Evolutionary conservation across 305 asterid species (phyloP), one percentile per base, ranked within the genome.

Genomic region (Euphrasia arctica): DNA sequence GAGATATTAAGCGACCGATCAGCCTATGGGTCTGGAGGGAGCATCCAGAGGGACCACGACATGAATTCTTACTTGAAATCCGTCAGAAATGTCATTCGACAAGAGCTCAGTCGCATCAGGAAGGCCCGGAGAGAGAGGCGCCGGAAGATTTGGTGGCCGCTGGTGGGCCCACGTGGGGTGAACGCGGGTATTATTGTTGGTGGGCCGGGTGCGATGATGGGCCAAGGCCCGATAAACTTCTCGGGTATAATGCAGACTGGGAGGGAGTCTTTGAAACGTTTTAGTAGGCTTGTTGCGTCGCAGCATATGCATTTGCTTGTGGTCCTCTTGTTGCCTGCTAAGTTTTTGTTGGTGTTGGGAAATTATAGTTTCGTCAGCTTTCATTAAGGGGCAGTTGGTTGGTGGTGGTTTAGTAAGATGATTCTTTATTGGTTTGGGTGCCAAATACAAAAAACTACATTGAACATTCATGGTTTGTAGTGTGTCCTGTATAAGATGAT

Each of bases 11-110:
- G 97, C 8, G 96, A 90, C 65, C 94, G 97, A 3, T 75, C 88
- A 0, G 99, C 97, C n/a, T 93, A 93, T 66, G 99, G 99, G 4
- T 79, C 89, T 0, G 89, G 80, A 34, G 99, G 99, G 11, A 74
- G 80, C 43, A 88, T 93, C 59, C 95, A 83, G 50, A 76, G 97
- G 65, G 99, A 93, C 75, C 99, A 93, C 15, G 98, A 93, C 66
- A 86, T 86, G 97, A 55, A 63, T 64, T 83, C 97, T 0, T 93
- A 93, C 70, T 55, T 79, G 65, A 88, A 77, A 71, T 84, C 94
- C 1, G 73, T 92, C 0, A 68, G 91, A 14, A 76, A 66, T 9
- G 87, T 89, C 14, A 80, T 90, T 25, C 91, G 82, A 13, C 79
- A 82, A 28, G 99, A 90, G 74, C 83, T 86, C 61, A 78, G 39